Conservation (phyloP, 345 rosid species). For the Eucalyptus victrix region DNA sequence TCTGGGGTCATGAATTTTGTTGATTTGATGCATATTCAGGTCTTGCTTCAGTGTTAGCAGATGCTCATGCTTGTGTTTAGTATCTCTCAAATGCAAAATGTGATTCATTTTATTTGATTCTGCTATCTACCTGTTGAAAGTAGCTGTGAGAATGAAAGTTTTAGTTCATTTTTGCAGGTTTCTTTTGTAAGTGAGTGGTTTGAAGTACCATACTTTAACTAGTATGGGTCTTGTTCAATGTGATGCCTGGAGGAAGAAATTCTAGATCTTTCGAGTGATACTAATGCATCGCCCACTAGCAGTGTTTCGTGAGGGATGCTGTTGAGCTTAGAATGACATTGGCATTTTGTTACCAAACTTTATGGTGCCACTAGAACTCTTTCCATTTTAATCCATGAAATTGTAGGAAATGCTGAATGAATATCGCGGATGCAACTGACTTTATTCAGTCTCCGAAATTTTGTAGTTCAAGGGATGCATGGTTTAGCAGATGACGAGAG, state of each 20-base stretch:
- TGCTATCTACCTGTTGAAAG: not conserved
- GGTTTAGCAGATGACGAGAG: too few species aligned
- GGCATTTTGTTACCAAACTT: not conserved
- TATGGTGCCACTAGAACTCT: not conserved
- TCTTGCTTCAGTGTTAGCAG: not conserved
- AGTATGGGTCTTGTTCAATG: not conserved
- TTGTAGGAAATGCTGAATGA: not conserved
- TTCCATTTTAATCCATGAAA: not conserved
- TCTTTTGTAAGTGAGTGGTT: not conserved
- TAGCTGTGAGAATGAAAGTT: not conserved
- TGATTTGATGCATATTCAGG: not conserved
- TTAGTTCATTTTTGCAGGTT: not conserved
- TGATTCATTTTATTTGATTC: too few species aligned
- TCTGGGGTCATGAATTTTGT: not conserved
- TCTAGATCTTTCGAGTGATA: not conserved
- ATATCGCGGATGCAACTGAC: too few species aligned
- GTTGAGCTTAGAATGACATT: not conserved
- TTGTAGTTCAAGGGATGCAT: too few species aligned
- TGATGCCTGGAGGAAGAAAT: not conserved
- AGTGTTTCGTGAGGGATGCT: not conserved
- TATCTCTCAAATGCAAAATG: not conserved
- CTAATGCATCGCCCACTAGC: not conserved
- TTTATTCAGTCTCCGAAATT: too few species aligned
- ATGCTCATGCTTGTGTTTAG: not conserved
- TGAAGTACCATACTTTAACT: not conserved